phyloP scores from a whole-genome alignment of 306 rosid species.

The Medicago arabica region DNA sequence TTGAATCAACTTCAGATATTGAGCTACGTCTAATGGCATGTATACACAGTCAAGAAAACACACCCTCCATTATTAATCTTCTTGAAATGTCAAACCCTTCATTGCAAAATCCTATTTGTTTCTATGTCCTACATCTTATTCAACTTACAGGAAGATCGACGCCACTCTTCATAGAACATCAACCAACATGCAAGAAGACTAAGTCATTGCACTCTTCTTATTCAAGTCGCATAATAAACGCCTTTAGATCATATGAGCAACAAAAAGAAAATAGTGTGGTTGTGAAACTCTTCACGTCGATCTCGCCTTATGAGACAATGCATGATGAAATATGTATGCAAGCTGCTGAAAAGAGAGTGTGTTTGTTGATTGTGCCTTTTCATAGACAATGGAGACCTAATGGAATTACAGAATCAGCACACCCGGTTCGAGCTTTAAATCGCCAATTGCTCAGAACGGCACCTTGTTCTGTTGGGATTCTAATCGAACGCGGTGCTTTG shows the following conservation, averaged over 20 bases:
- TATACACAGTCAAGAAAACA: constrained; percentile 50
- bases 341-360: constrained; percentile 47
- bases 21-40: constrained; percentile 58
- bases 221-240: constrained; percentile 51
- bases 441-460: constrained; percentile 52
- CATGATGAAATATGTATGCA: constrained; percentile 65
- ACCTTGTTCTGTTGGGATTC: constrained; percentile 67
- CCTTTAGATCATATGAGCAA: constrained; percentile 52
- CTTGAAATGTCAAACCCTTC: constrained; percentile 61
- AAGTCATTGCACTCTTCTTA: background rate
- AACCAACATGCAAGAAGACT: background rate
- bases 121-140: constrained; percentile 58
- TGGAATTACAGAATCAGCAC: background rate
- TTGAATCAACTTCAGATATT: constrained; percentile 39
- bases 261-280: constrained; percentile 20
- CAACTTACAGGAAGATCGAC: constrained; percentile 53
- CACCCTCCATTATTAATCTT: constrained; percentile 57
- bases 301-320: constrained; percentile 67
- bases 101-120: constrained; percentile 48
- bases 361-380: constrained; percentile 63
- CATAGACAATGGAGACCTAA: constrained; percentile 43
- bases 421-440: constrained; percentile 52
- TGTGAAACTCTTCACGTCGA: constrained; percentile 51
- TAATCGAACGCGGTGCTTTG: constrained; percentile 50
- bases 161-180: constrained; percentile 59